Conservation (phyloP, 208 protist genomes). For the Trichomonas gallinae region DNA sequence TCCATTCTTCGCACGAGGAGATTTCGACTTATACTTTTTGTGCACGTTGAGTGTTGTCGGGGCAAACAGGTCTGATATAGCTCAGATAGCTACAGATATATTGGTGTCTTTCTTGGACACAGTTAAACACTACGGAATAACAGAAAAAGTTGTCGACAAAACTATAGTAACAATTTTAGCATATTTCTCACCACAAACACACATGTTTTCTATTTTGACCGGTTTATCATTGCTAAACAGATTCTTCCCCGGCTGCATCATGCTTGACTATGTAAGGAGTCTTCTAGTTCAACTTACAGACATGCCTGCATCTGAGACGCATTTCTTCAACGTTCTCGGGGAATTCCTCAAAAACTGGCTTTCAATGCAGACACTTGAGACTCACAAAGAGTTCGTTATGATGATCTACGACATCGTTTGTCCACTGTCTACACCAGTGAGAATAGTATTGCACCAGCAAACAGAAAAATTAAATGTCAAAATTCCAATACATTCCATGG, state of each 20-base stretch:
- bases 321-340: background rate
- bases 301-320: background rate
- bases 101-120: background rate
- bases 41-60: background rate
- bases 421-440: background rate
- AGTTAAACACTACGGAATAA: background rate
- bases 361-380: background rate
- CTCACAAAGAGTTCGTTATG: background rate
- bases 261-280: background rate
- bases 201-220: background rate
- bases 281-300: background rate
- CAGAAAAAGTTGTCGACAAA: background rate
- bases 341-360: background rate
- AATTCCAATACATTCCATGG: background rate
- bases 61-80: background rate
- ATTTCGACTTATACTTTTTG: background rate
- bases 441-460: background rate
- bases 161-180: background rate
- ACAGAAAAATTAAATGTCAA: background rate
- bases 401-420: conserved; percentile 8
- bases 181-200: background rate
- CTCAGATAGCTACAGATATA: background rate
- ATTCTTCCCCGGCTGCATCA: background rate
- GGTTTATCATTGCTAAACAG: background rate
- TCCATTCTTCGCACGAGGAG: background rate